Conservation (phyloP, 129 eudicot species). For the Helianthus annuus region HanXRQr2.0-SUNRISE NC_035434.2:153339209-153339708, state of each 20-base stretch:
- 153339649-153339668: conserved; percentile 4
- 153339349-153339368: too few species aligned
- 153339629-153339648: conserved; percentile 1
- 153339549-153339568: neutral
- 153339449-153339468: too few species aligned
- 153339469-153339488: too few species aligned
- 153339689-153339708: conserved; percentile 32
- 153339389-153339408: too few species aligned
- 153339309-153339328: neutral
- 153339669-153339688: conserved; percentile 55
- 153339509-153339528: neutral
- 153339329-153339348: too few species aligned
- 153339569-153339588: neutral
- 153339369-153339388: too few species aligned
- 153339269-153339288: neutral
- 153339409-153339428: too few species aligned
- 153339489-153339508: too few species aligned
- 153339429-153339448: too few species aligned
- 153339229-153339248: neutral
- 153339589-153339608: neutral
- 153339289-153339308: neutral
- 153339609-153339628: conserved; percentile 19
- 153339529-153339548: neutral
- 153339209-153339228: neutral
- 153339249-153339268: neutral